Conservation (phyloP, 441 rosid species). For the Macaranga tanarius region DNA sequence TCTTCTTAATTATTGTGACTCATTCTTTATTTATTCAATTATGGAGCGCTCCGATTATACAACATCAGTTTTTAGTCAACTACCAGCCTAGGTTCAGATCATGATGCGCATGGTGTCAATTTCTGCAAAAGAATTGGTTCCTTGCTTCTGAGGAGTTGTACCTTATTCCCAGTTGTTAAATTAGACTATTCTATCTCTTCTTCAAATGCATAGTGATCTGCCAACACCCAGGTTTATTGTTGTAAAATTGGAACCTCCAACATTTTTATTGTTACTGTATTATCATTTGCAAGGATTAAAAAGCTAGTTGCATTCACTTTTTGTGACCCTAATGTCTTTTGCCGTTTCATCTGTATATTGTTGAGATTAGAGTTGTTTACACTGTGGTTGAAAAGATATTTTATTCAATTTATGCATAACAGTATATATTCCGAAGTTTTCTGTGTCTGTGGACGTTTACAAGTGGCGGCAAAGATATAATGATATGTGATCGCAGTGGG, state of each 20-base stretch:
- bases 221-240: background rate
- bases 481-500: too few relatives aligned
- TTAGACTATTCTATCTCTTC: background rate
- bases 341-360: background rate
- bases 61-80: background rate
- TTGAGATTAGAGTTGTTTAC: background rate
- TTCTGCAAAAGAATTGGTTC: background rate
- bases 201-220: background rate
- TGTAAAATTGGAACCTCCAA: background rate
- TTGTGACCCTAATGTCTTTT: background rate
- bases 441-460: background rate
- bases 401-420: too few relatives aligned
- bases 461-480: background rate
- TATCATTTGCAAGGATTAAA: too few relatives aligned
- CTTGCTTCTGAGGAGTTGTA: constrained; percentile 1
- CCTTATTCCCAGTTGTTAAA: background rate
- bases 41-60: background rate
- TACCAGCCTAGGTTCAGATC: background rate
- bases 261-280: too few relatives aligned
- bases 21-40: constrained; percentile 32
- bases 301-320: too few relatives aligned
- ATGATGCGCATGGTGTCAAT: background rate
- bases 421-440: too few relatives aligned
- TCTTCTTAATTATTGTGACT: background rate
- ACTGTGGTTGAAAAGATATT: too few relatives aligned